Base-by-base conservation (phyloP, 805 yeast genomes). In the Schwanniomyces occidentalis region DNA sequence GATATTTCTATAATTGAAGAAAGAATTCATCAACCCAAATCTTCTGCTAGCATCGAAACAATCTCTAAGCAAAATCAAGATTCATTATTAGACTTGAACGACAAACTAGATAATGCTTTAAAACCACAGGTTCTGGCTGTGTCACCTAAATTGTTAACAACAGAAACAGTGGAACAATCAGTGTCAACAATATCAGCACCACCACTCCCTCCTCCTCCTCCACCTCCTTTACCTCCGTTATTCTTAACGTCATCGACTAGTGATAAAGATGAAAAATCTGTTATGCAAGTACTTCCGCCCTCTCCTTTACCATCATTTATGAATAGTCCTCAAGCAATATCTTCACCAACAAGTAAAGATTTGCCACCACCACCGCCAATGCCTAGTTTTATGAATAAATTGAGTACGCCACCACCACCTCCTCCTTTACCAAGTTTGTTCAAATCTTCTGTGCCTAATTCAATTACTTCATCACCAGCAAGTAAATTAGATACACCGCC, bases 331-430 rank as follows among this genome's bases (percentile, higher is more conserved):
- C 26, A 10, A 16, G 15, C 18, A 10, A 17, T 22, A 24, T 8
- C 31, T 17, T 9, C 14, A 16, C 9, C 31, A 16, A 16, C 33
- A 24, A 17, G 24, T n/a, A 28, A 24, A 25, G 17, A 30, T 2
- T 34, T 31, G 17, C 30, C 39, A 24, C 42, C 45, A 28, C 46
- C 48, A 24, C 52, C 52, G 8, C 53, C 51, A 9, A n/a, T n/a
- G n/a, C n/a, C n/a, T n/a, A n/a, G n/a, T n/a, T n/a, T 8, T 20
- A 20, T 20, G 10, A 20, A 8, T 20, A 10, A 10, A 20, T 7
- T 17, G 16, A 6, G n/a, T 6, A 43, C 50, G 9, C 51, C 50
- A 16, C 41, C 42, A 12, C 44, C 44, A 2, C 45, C 47, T 20
- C 32, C 40, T 13, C 36, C 36, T 22, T 37, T 19, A 27, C 28